Conservation (phyloP, 1,284 basidiomycete genomes). For the Naganishia cerealis region DNA sequence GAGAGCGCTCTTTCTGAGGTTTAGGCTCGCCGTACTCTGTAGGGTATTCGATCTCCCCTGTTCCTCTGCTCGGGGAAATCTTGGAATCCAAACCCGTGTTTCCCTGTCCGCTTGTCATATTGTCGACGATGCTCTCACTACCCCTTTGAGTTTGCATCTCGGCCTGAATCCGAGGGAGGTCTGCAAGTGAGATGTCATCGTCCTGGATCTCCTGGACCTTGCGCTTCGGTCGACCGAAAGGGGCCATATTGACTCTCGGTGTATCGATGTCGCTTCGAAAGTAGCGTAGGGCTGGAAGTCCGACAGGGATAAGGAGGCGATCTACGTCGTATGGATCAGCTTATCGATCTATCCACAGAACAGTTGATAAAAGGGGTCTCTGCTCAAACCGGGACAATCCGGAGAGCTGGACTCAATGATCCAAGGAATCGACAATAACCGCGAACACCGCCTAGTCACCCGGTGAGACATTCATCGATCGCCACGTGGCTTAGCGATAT, state of each 20-base stretch:
- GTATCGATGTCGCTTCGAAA: too few species aligned
- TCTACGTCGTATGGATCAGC: neutral
- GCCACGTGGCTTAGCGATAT: slow-evolving; percentile 4
- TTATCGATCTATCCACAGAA: neutral
- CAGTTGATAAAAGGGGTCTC: neutral
- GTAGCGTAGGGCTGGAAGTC: too few species aligned
- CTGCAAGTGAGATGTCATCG: slow-evolving; percentile 22
- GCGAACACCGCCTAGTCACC: neutral
- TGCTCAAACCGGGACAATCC: neutral
- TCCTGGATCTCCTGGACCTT: slow-evolving; percentile 15
- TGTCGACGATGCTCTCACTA: neutral
- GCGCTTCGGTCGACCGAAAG: slow-evolving; percentile 26
- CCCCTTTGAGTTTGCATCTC: slow-evolving; percentile 5
- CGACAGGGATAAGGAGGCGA: too few species aligned
- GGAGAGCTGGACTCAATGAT: neutral
- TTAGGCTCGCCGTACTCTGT: neutral
- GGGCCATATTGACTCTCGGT: slow-evolving; percentile 7
- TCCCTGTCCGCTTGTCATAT: neutral
- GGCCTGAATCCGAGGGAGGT: slow-evolving; percentile 11
- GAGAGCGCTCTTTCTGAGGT: neutral
- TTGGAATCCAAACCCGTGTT: neutral
- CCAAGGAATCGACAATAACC: neutral
- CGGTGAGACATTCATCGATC: slow-evolving; percentile 5
- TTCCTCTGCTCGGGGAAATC: neutral
- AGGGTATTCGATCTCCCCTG: neutral